Conservation (phyloP, 768 basidiomycete genomes). For the Xerocomellus intermedius region DNA sequence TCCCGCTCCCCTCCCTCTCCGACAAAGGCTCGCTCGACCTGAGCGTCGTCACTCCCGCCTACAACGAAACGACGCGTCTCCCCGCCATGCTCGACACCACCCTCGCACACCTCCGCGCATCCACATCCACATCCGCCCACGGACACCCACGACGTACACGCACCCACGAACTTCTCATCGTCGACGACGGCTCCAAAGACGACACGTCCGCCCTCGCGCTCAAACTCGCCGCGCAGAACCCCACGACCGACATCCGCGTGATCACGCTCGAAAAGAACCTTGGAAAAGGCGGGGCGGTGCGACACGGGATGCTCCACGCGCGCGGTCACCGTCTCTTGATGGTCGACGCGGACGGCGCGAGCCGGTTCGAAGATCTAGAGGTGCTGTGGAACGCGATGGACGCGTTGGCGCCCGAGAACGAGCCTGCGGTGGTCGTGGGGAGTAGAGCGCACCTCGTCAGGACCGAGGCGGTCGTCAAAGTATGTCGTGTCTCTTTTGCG, state of each 20-base stretch:
- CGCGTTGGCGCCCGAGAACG: constrained; percentile 45
- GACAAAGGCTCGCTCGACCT: constrained; percentile 65
- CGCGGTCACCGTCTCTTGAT: constrained; percentile 79
- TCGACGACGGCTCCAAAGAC: constrained; percentile 89
- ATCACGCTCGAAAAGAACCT: constrained; percentile 76
- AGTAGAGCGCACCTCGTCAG: constrained; percentile 91
- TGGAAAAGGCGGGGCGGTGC: constrained; percentile 91
- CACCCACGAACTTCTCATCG: constrained; percentile 78
- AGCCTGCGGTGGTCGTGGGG: constrained; percentile 72
- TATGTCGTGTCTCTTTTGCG: constrained; percentile 22
- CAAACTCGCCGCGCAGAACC: constrained; percentile 55
- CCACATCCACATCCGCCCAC: background rate
- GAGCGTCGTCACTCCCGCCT: constrained; percentile 85
- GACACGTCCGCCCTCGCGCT: constrained; percentile 67
- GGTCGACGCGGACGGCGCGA: constrained; percentile 95
- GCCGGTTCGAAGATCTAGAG: constrained; percentile 81
- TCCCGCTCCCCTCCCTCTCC: constrained; percentile 55
- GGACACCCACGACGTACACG: constrained; percentile 36
- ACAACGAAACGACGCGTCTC: constrained; percentile 85
- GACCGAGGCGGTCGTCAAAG: constrained; percentile 93
- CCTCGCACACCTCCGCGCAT: constrained; percentile 56
- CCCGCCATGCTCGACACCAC: constrained; percentile 79
- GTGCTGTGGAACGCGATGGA: constrained; percentile 78
- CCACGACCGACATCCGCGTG: constrained; percentile 66
- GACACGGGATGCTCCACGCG: constrained; percentile 85